phyloP scores from a whole-genome alignment of 1,284 basidiomycete species.

The Tilletia horrida region DNA sequence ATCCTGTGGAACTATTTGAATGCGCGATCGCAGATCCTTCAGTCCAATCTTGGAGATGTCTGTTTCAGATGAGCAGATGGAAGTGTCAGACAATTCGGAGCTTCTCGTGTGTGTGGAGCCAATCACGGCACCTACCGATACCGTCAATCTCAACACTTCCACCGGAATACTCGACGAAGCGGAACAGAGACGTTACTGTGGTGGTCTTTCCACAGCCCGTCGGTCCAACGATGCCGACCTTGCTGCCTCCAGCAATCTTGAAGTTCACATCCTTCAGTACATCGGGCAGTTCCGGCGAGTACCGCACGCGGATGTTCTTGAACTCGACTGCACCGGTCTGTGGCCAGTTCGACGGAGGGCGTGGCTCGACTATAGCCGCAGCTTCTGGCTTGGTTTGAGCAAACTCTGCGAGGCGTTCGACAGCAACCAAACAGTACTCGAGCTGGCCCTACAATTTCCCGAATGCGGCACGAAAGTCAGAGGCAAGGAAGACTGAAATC shows the following conservation, averaged over 20 bases:
- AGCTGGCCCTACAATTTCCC: neutral
- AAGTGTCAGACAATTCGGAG: neutral
- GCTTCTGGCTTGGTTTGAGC: conserved; percentile 56
- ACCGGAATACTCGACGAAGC: conserved; percentile 36
- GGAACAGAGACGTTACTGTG: conserved; percentile 38
- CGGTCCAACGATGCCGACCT: conserved; percentile 78
- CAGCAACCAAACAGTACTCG: conserved; percentile 32
- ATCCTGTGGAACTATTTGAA: conserved; percentile 59
- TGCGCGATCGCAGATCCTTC: conserved; percentile 57
- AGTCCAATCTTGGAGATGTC: conserved; percentile 59
- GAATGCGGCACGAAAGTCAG: no score
- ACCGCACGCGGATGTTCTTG: conserved; percentile 57
- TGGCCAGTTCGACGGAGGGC: conserved; percentile 59
- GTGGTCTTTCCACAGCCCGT: conserved; percentile 58
- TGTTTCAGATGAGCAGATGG: neutral
- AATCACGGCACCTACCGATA: conserved; percentile 16
- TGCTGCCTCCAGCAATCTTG: conserved; percentile 65
- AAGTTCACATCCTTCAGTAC: conserved; percentile 60
- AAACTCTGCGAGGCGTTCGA: conserved; percentile 60
- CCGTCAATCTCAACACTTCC: conserved; percentile 30
- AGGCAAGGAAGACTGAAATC: no score
- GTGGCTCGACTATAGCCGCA: conserved; percentile 52
- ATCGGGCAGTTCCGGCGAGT: conserved; percentile 59
- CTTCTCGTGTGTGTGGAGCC: no score
- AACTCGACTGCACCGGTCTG: conserved; percentile 57